Evolutionary conservation across 2,329 filamentous ascomycete species (phyloP).

Genomic region (Dothidotthia symphoricarpi): DNA sequence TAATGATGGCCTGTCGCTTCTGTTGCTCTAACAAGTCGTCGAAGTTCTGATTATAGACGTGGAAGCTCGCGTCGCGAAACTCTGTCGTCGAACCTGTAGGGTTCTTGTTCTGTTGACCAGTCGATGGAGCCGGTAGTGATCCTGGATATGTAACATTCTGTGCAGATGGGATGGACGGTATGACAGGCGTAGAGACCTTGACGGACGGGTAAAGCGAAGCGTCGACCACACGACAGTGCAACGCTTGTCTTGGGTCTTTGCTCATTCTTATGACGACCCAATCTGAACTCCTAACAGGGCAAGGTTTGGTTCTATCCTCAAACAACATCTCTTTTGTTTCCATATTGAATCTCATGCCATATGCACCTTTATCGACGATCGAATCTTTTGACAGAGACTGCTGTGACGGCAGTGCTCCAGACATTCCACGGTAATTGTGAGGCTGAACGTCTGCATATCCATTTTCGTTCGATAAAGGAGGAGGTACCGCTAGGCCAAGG

Average conservation of each 20-base stretch:
- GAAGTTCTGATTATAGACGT: constrained; percentile 57
- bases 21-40: constrained; percentile 50
- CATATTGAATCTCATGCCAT: constrained; percentile 34
- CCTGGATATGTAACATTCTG: background rate
- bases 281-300: constrained; percentile 48
- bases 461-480: constrained; percentile 16
- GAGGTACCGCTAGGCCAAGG: constrained; percentile 55
- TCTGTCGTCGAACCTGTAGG: constrained; percentile 9
- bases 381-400: constrained; percentile 1
- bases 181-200: constrained; percentile 25
- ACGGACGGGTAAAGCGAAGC: constrained; percentile 48
- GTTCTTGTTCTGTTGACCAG: background rate
- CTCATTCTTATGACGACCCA: constrained; percentile 51
- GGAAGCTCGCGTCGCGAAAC: constrained; percentile 38
- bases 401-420: background rate
- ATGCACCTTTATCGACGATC: background rate
- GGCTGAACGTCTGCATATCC: constrained; percentile 12
- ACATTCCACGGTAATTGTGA: background rate
- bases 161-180: constrained; percentile 6
- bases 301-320: constrained; percentile 22
- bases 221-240: constrained; percentile 55
- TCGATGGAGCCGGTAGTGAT: background rate
- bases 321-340: constrained; percentile 47
- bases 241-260: constrained; percentile 11
- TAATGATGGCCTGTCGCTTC: constrained; percentile 54